A percentile compares a stretch with the other conserved stretches of the same genome.
Conservation (phyloP, 768 basidiomycete species). For the Lactarius tabidus region DNA sequence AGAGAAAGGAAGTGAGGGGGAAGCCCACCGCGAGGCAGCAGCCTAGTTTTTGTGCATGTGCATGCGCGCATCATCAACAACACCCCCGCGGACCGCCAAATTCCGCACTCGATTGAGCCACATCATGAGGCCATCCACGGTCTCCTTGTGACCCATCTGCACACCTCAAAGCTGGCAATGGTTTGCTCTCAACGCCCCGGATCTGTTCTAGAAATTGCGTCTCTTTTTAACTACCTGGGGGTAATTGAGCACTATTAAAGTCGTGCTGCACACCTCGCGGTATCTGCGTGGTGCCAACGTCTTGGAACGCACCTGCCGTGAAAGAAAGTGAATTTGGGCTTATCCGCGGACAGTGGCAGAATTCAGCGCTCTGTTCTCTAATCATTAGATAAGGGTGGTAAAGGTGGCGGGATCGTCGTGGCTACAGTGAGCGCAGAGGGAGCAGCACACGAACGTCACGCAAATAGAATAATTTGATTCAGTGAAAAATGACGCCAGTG, state of each 20-base stretch:
- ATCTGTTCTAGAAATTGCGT: not conserved
- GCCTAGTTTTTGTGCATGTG: not conserved
- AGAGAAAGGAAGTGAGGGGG: not conserved
- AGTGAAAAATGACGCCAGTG: not conserved
- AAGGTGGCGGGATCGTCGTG: not conserved
- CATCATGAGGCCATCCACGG: too few species aligned
- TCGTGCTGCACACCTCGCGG: not conserved
- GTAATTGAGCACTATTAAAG: not conserved
- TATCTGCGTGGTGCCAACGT: not conserved
- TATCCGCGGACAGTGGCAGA: not conserved
- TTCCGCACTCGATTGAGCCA: not conserved
- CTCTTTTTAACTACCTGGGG: not conserved
- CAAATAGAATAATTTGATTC: not conserved
- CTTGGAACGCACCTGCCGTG: not conserved
- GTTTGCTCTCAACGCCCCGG: not conserved
- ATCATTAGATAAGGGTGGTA: not conserved
- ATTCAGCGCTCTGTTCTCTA: not conserved
- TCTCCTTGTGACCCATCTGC: not conserved
- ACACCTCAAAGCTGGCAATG: not conserved
- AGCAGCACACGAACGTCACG: not conserved
- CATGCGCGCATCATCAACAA: too few species aligned
- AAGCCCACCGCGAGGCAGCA: conserved; percentile 16
- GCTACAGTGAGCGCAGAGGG: not conserved
- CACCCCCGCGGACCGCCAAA: conserved; percentile 15
- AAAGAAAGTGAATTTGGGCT: not conserved